A percentile compares a stretch with the other conserved stretches of the same genome.
Conservation (phyloP, 192 early-diverging fungal genomes). For the Irineochytrium annulatum region DNA sequence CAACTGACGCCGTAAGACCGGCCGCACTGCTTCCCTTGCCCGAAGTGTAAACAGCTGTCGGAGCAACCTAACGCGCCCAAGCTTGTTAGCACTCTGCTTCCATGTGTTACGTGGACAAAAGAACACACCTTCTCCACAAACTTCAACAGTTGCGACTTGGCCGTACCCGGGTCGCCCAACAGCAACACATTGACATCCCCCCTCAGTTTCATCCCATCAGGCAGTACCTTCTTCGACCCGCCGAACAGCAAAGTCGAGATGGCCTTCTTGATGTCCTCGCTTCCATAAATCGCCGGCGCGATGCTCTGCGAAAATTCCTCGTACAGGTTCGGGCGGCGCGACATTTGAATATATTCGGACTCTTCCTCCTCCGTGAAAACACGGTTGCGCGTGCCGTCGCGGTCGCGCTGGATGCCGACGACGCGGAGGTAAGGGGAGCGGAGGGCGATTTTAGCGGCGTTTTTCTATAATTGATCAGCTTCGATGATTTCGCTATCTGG, state of each 20-base stretch:
- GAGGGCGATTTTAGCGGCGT: conserved; percentile 80
- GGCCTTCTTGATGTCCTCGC: conserved; percentile 95
- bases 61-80: conserved; percentile 59
- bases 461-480: conserved; percentile 39
- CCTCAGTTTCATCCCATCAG: conserved; percentile 94
- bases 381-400: conserved; percentile 54
- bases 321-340: conserved; percentile 83
- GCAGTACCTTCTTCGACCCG: conserved; percentile 92
- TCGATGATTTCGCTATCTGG: not conserved
- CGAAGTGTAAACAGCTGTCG: conserved; percentile 98
- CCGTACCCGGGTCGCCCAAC: conserved; percentile 97
- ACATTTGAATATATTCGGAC: conserved; percentile 84
- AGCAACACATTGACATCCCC: conserved; percentile 98
- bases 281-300: conserved; percentile 95
- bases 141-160: conserved; percentile 96
- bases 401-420: conserved; percentile 84
- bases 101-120: too few relatives aligned
- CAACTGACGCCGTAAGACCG: conserved; percentile 97
- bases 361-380: conserved; percentile 90
- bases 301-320: conserved; percentile 87
- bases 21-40: conserved; percentile 98
- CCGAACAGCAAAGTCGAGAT: conserved; percentile 93
- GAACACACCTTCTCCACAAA: conserved; percentile 89
- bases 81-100: not conserved
- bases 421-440: conserved; percentile 92